Evolutionary conservation across 1,284 basidiomycete genomes (phyloP).

Genomic region (Anthracocystis walkeri): DNA sequence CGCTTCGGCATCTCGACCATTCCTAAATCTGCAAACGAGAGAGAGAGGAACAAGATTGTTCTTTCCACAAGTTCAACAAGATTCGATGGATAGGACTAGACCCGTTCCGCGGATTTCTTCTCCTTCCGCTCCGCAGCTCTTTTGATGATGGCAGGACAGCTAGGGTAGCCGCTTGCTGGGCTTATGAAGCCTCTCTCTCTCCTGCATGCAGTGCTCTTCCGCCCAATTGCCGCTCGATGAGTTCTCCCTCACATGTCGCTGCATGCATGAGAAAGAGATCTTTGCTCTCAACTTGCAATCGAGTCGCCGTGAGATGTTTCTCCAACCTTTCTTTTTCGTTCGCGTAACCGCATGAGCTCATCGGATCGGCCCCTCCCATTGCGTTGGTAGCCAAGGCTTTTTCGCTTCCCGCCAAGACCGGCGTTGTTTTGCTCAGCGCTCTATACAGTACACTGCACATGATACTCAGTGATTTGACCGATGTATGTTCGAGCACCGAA

Average conservation of each 20-base stretch:
- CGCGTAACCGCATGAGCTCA: conserved; percentile 15
- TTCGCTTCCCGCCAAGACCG: conserved; percentile 5
- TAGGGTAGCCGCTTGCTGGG: not conserved
- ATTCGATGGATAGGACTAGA: conserved; percentile 15
- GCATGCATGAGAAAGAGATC: conserved; percentile 15
- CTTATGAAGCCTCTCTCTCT: not conserved
- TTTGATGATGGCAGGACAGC: not conserved
- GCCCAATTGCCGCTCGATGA: conserved; percentile 7
- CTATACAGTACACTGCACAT: not conserved
- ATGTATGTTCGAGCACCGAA: not conserved
- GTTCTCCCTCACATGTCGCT: conserved; percentile 2
- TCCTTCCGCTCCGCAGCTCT: not conserved
- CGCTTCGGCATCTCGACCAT: conserved; percentile 10
- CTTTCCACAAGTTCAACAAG: conserved; percentile 13
- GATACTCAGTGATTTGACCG: not conserved
- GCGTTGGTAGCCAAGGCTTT: not conserved
- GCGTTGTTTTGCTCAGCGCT: not conserved
- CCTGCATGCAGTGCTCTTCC: conserved; percentile 6
- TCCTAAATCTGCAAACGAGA: conserved; percentile 3
- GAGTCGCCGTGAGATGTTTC: conserved; percentile 48
- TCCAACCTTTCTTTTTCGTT: conserved; percentile 20
- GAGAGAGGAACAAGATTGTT: not conserved
- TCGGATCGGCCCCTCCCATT: not conserved
- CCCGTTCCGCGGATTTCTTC: conserved; percentile 1
- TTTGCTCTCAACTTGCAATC: conserved; percentile 12